These are phyloP conservation scores for Sungouiozyma intestinalis DNA, from an alignment of 805 yeast genomes.

Conservation along the genomic window DNA sequence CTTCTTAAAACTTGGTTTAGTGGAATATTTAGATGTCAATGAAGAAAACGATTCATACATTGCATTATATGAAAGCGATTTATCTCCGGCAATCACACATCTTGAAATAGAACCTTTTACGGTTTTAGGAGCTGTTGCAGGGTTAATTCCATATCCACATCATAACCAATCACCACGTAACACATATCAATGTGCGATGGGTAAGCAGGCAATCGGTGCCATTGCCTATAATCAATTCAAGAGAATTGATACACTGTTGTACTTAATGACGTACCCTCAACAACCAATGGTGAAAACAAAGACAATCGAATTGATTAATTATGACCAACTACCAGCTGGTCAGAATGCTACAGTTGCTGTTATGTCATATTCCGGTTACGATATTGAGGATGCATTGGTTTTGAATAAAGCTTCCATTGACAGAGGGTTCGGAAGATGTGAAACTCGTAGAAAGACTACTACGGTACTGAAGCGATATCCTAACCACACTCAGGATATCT, in stretches of 20 bases:
- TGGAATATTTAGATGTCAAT: slow-evolving; percentile 92
- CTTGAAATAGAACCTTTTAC: slow-evolving; percentile 94
- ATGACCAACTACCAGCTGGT: slow-evolving; percentile 96
- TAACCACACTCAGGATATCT: slow-evolving; percentile 83
- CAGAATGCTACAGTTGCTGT: slow-evolving; percentile 98
- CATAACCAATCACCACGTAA: slow-evolving; percentile 99
- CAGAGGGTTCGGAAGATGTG: slow-evolving; percentile 97
- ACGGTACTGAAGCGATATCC: slow-evolving; percentile 84
- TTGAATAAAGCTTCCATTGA: slow-evolving; percentile 88
- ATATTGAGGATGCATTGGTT: slow-evolving; percentile 97
- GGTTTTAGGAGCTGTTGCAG: slow-evolving; percentile 97
- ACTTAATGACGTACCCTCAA: slow-evolving; percentile 97
- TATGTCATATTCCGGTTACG: slow-evolving; percentile 98
- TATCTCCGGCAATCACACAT: slow-evolving; percentile 56
- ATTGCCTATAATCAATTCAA: slow-evolving; percentile 94
- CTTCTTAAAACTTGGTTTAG: slow-evolving; percentile 73
- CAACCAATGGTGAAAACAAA: slow-evolving; percentile 98
- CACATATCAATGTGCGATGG: slow-evolving; percentile 99
- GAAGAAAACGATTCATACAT: slow-evolving; percentile 92
- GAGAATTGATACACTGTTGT: slow-evolving; percentile 87
- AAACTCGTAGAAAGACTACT: slow-evolving; percentile 85
- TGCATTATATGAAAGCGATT: slow-evolving; percentile 76
- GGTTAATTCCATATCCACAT: slow-evolving; percentile 98
- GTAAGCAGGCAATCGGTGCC: slow-evolving; percentile 99
- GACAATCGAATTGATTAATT: slow-evolving; percentile 89